Evolutionary conservation across 2,329 filamentous ascomycete species (phyloP), one percentile per base, ranked within the genome.

Genomic region (Chaetomium sp.): DNA sequence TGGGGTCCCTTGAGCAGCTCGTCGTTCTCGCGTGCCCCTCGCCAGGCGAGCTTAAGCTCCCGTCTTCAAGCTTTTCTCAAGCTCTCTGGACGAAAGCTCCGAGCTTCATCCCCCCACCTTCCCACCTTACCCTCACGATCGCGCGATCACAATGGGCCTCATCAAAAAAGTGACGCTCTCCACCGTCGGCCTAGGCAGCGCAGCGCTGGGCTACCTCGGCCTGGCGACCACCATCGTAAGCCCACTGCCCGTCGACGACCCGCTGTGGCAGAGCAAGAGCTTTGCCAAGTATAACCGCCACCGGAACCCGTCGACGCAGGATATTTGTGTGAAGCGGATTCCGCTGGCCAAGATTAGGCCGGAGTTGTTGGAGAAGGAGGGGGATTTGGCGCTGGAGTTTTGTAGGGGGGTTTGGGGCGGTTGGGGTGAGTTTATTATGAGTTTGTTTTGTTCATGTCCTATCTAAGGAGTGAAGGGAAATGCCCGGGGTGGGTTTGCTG

Each of bases 341-440:
- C 82, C 85, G 0, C 66, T 90, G 49, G 73, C 72, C 47, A 81
- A 84, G 65, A 81, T 90, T 58, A 78, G 80, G 35, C 84, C 86
- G 0, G 80, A 85, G 60, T 72, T 89, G 53, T 71, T 88, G 11
- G 74, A 86, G 65, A 77, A 80, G 61, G 81, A 82, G 61, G 71
- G 72, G 34, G 76, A 74, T 1, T 72, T 88, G 49, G 79, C 80
- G 1, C 75, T 86, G 62, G 81, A 81, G 61, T 87, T 88, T 66
- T 87, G 83, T 66, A 81, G 81, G 10, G 84, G 84, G 45, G 71
- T 87, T 49, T 89, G 81, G 85, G 78, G 79, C 59, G 84, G 82
- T 54, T 76, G 77, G 67, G 85, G 85, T 87, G 49, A 52, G 63
- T 36, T 7, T n/a, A 12, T 37, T 10, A 32, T 35, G 5, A 44